Conservation (phyloP, 768 basidiomycete genomes). For the Termitomyces sp. region DNA sequence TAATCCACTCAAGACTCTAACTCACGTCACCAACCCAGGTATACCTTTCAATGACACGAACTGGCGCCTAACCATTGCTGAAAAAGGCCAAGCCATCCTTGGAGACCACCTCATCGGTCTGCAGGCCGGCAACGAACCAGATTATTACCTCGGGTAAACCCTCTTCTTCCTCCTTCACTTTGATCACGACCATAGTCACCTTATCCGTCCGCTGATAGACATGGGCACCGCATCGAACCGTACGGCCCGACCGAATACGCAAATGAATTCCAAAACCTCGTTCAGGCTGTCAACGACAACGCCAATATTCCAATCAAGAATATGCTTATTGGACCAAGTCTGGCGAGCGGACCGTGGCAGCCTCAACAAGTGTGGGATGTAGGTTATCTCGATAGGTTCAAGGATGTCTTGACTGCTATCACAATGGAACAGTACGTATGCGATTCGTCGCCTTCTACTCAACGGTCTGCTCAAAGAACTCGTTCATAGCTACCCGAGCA, state of each 20-base stretch:
- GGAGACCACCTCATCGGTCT: conserved; percentile 64
- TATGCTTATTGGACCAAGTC: conserved; percentile 59
- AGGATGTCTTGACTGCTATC: conserved; percentile 37
- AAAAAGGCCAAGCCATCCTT: conserved; percentile 56
- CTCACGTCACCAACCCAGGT: conserved; percentile 16
- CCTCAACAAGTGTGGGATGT: conserved; percentile 46
- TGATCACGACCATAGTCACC: not conserved
- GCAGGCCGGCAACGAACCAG: conserved; percentile 77
- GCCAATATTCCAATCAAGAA: conserved; percentile 29
- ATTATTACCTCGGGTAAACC: conserved; percentile 51
- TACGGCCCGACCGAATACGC: conserved; percentile 41
- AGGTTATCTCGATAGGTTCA: conserved; percentile 42
- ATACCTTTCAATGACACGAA: conserved; percentile 69
- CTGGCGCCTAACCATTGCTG: conserved; percentile 51
- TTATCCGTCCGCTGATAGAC: conserved; percentile 4
- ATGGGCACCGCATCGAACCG: conserved; percentile 18
- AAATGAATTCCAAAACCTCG: conserved; percentile 42
- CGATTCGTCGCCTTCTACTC: not conserved
- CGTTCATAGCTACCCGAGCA: conserved; percentile 41
- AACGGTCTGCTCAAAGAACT: too few relatives aligned
- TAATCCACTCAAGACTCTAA: not conserved
- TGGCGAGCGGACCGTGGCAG: conserved; percentile 53
- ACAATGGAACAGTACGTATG: conserved; percentile 54
- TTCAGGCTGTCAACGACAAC: conserved; percentile 34
- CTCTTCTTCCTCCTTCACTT: not conserved